Evolutionary conservation across 441 rosid species (phyloP).

Genomic region (Capsella rubella): DNA sequence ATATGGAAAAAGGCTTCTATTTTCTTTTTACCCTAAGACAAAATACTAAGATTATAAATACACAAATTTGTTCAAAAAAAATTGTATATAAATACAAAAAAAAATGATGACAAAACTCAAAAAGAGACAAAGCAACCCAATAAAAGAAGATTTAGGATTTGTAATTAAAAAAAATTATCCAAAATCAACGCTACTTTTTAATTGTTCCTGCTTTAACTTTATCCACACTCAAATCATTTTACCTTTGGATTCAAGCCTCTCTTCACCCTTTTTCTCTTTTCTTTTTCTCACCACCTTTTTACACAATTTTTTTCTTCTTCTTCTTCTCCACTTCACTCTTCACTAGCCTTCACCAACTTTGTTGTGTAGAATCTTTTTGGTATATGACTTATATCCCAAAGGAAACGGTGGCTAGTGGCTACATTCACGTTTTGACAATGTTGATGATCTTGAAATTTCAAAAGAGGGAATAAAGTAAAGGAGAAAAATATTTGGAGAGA

Average conservation of each 20-base stretch:
- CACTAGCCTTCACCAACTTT: slow-evolving; percentile 3
- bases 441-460: slow-evolving; percentile 35
- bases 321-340: not conserved
- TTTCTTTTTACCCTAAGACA: not conserved
- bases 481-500: slow-evolving; percentile 16
- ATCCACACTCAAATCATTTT: slow-evolving; percentile 46
- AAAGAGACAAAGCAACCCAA: slow-evolving; percentile 23
- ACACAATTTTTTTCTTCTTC: not conserved
- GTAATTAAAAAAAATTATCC: slow-evolving; percentile 16
- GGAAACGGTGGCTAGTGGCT: slow-evolving; percentile 32
- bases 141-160: not conserved
- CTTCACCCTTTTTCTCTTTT: not conserved
- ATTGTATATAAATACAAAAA: no score
- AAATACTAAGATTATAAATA: not conserved
- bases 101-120: slow-evolving; percentile 22
- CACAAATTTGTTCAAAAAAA: no score
- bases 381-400: slow-evolving; percentile 1
- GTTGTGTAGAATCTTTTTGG: slow-evolving; percentile 22
- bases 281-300: slow-evolving; percentile 26
- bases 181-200: slow-evolving; percentile 34
- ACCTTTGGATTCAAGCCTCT: slow-evolving; percentile 39
- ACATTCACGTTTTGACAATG: slow-evolving; percentile 38
- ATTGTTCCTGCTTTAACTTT: slow-evolving; percentile 42
- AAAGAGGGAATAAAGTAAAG: slow-evolving; percentile 14
- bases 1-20: not conserved